A percentile compares a stretch with the other conserved stretches of the same genome.
These are phyloP conservation scores for Auricularia auricula-judae DNA, from an alignment of 768 basidiomycete genomes.

Conservation along the genomic window DNA sequence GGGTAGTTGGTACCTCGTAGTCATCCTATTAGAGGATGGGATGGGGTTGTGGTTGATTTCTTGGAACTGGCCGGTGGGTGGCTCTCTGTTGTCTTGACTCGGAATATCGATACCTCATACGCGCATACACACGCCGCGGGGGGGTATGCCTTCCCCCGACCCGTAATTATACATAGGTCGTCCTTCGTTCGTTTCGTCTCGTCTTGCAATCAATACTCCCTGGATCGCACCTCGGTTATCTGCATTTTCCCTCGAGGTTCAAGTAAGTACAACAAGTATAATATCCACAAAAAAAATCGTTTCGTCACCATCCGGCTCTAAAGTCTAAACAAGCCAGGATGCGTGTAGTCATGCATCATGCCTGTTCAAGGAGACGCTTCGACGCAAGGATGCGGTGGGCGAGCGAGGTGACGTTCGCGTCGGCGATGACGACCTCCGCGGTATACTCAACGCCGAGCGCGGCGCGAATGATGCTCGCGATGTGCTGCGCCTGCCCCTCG, in stretches of 20 bases:
- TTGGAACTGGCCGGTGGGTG: not conserved
- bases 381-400: constrained; percentile 76
- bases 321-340: too few species aligned
- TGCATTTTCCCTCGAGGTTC: too few species aligned
- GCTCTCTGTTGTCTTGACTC: too few species aligned
- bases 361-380: constrained; percentile 34
- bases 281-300: too few species aligned
- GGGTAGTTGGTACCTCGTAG: constrained; percentile 22
- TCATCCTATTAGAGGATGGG: too few species aligned
- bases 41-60: too few species aligned
- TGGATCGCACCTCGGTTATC: not conserved
- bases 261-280: too few species aligned
- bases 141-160: not conserved
- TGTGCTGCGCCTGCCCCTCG: constrained; percentile 79
- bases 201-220: not conserved
- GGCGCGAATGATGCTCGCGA: constrained; percentile 66
- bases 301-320: too few species aligned
- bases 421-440: constrained; percentile 83
- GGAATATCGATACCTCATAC: not conserved
- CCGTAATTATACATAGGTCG: not conserved
- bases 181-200: not conserved
- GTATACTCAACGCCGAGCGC: constrained; percentile 84
- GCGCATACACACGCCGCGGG: not conserved
- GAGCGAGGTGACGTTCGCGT: constrained; percentile 82
- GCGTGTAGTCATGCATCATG: not conserved